These are phyloP conservation scores for Plasmodium inui DNA, from an alignment of 169 alveolate genomes.

Conservation along the genomic window DNA sequence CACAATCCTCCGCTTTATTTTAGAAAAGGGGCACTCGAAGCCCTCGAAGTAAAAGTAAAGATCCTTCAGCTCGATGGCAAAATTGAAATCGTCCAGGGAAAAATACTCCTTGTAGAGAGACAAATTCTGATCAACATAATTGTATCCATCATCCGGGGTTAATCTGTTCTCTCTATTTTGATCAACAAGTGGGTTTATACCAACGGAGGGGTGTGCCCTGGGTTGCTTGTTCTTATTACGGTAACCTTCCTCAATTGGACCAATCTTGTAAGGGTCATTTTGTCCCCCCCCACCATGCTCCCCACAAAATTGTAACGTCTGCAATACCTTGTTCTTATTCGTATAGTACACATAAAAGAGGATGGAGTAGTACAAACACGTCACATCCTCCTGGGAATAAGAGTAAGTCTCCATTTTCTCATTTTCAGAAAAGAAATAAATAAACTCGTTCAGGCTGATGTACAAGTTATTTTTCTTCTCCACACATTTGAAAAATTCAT, in stretches of 20 bases:
- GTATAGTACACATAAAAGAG: constrained; percentile 62
- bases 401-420: constrained; percentile 26
- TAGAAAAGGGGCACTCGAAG: constrained; percentile 53
- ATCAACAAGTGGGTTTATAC: not conserved
- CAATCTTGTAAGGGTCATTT: not conserved
- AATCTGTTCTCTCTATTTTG: not conserved
- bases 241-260: not conserved
- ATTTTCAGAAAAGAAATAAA: constrained; percentile 53
- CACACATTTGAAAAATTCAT: constrained; percentile 35
- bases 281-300: not conserved
- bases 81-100: constrained; percentile 59
- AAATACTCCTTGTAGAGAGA: constrained; percentile 42
- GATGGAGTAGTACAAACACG: constrained; percentile 49
- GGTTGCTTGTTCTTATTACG: not conserved
- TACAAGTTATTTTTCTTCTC: constrained; percentile 48
- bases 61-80: constrained; percentile 63
- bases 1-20: constrained; percentile 74
- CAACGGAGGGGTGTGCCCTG: not conserved
- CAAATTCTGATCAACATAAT: constrained; percentile 22
- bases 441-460: constrained; percentile 59
- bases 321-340: constrained; percentile 55
- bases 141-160: not conserved
- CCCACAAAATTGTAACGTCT: constrained; percentile 13
- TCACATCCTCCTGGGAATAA: constrained; percentile 38
- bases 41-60: constrained; percentile 73